Conservation (phyloP, 768 basidiomycete genomes). For the Russula emetica region DNA sequence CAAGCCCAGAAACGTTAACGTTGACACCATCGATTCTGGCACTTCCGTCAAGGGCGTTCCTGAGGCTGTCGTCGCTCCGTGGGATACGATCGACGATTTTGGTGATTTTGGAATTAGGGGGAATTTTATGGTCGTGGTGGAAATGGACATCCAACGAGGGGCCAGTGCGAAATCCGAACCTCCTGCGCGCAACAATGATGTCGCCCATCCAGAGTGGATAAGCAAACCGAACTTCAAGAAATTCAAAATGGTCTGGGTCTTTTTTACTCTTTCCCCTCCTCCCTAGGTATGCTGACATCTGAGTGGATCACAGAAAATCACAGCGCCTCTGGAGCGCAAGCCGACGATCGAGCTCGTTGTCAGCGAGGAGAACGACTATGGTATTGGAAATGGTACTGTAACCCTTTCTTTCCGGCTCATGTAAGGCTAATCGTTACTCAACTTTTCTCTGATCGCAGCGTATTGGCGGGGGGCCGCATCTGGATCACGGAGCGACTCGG, state of each 20-base stretch:
- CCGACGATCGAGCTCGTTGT: slow-evolving; percentile 48
- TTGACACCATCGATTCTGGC: background rate
- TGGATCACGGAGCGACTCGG: slow-evolving; percentile 47
- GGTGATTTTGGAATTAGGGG: slow-evolving; percentile 58
- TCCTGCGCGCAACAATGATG: background rate
- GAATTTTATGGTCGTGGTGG: slow-evolving; percentile 72
- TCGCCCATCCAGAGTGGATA: slow-evolving; percentile 36
- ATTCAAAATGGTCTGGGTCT: slow-evolving; percentile 55
- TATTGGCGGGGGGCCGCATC: slow-evolving; percentile 5
- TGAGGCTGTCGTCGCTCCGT: slow-evolving; percentile 39
- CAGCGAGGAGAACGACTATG: slow-evolving; percentile 51
- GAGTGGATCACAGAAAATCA: slow-evolving; percentile 30
- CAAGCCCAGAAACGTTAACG: slow-evolving; percentile 42
- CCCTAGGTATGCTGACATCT: background rate
- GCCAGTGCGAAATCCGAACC: slow-evolving; percentile 18
- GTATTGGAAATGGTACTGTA: slow-evolving; percentile 45
- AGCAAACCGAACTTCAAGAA: slow-evolving; percentile 64
- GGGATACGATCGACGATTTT: slow-evolving; percentile 58
- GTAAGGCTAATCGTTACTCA: background rate
- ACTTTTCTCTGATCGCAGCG: background rate
- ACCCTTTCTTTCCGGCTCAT: background rate
- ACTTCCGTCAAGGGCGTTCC: slow-evolving; percentile 33
- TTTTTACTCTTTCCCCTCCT: background rate
- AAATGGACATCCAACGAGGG: slow-evolving; percentile 45
- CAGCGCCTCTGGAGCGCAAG: slow-evolving; percentile 27